Base-by-base conservation (phyloP, 257 asterid species). In the Solanum rostratum region DNA sequence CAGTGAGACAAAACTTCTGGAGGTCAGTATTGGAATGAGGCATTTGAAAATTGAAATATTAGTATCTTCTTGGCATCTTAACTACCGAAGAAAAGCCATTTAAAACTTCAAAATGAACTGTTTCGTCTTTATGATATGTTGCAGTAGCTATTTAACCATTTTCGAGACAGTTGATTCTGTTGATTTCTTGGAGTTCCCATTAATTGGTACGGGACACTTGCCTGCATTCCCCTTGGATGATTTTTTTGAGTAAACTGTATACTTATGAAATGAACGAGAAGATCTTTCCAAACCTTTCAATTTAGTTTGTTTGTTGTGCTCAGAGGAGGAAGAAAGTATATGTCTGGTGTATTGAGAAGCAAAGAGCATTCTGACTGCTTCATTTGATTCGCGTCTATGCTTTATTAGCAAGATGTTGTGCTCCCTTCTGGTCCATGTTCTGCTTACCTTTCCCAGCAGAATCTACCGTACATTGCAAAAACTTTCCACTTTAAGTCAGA, bases 1-100 rank as follows among this genome's bases (percentile, higher is more conserved):
- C 84, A 90, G 91, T 65, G 92, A 93, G 88, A 22, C 49, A 53
- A 91, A 86, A 55, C 89, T 93, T 74, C 52, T 92, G 86, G 93
- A 91, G 93, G 95, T 91, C 14, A 54, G 90, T 78, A 27, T 79
- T 82, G 22, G 71, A 27, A 43, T 45, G 41, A 49, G 66, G 63
- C 81, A 8, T 27, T n/a, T 83, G 53, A 27, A 49, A 76, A 27
- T 49, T 27, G 62, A 49, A 27, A 24, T 50, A 24, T 49, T 49
- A 76, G 24, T 27, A 74, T 46, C 46, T 76, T 76, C 4, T 53
- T 4, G 41, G 57, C 39, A 45, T 14, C 39, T 45, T 73, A n/a
- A 43, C 57, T 45, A 22, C 80, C 6, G 57, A 14, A n/a, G 43
- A 74, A 69, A 45, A 46, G 59, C 81, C 57, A 74, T 46, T 74